A percentile compares a stretch with the other conserved stretches of the same genome.
Evolutionary conservation across 2,329 filamentous ascomycete genomes (phyloP).

Genomic region (Hansfordia pulvinata): DNA sequence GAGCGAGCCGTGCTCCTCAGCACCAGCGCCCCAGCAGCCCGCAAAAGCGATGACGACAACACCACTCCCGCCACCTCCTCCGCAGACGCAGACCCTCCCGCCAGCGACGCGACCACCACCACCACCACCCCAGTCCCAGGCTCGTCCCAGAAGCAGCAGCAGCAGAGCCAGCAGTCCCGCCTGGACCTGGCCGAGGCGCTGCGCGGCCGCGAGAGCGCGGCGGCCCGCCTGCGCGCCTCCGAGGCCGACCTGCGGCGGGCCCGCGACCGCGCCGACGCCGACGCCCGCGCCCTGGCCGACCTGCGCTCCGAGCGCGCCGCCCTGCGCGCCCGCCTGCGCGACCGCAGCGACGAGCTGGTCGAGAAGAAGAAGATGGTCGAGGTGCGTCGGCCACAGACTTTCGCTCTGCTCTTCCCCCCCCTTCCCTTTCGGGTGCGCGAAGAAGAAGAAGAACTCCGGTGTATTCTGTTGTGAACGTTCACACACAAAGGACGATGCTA

Average conservation of each 20-base stretch:
- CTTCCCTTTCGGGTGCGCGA: too few relatives aligned
- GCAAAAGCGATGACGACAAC: too few relatives aligned
- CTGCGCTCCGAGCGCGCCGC: conserved; percentile 48
- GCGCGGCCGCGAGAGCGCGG: conserved; percentile 55
- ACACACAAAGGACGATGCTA: background rate
- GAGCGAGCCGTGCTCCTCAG: conserved; percentile 29
- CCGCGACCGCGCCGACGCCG: conserved; percentile 43
- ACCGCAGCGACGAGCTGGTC: conserved; percentile 73
- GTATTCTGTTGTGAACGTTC: background rate
- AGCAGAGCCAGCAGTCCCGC: conserved; percentile 32
- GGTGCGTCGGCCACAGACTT: conserved; percentile 24
- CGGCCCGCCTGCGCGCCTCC: conserved; percentile 46
- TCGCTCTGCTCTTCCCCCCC: background rate
- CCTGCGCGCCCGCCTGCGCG: conserved; percentile 55
- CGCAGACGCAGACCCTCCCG: conserved; percentile 9
- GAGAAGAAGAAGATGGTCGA: conserved; percentile 76
- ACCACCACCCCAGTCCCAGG: conserved; percentile 13
- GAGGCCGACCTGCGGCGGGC: conserved; percentile 52
- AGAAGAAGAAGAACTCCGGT: too few relatives aligned
- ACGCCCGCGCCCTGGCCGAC: conserved; percentile 44
- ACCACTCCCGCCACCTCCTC: conserved; percentile 5
- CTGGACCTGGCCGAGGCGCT: conserved; percentile 66
- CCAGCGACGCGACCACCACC: conserved; percentile 11
- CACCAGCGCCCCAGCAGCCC: too few relatives aligned
- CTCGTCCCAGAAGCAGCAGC: conserved; percentile 12